Base-by-base conservation (phyloP, 2,329 filamentous ascomycete species). In the Lecanicillium sp. region DNA sequence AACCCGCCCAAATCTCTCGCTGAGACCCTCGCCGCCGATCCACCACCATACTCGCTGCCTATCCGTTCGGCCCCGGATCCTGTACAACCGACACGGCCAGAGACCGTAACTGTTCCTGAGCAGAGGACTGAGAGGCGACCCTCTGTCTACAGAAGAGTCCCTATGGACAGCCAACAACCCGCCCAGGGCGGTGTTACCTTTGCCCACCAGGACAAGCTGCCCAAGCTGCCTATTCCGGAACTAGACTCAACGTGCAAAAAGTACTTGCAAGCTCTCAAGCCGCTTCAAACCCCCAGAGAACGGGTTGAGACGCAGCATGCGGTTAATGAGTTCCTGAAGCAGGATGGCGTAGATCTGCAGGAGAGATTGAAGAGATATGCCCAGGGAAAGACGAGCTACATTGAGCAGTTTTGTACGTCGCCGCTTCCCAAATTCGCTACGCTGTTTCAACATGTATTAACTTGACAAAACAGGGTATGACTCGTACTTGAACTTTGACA, bases 401-500 rank as follows among this genome's bases (percentile, higher is more conserved):
- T 98, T 52, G 92, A 97, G 58, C 92, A 98, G 54, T 98, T 98
- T 53, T 98, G 90, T 95, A 75, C 57, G 86, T 74, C 14, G 5
- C n/a, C n/a, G n/a, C n/a, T n/a, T 25, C 7, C 10, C 17, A 25
- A 11, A 11, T 11, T 15, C 6, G 9, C 10, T 36, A 9, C 14
- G 12, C 13, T 35, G 7, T 19, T 32, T 42, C 4, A 17, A 5
- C 29, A 28, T 33, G 5, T 13, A 17, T 12, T 29, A n/a, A 13
- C 10, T 37, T 41, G 29, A 37, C 30, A 18, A 17, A 11, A 6
- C 44, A 95, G 89, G 89, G 92, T 97, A 97, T 58, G 92, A 98
- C 60, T 97, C 92, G 20, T 98, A 97, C 57, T 72, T 98, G 46
- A 97, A 97, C 65, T 98, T 84, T 57, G 92, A 97, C 58, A 97